Evolutionary conservation across 2,329 filamentous ascomycete genomes (phyloP), one percentile per base, ranked within the genome.

Genomic region (Cercospora berteroae): DNA sequence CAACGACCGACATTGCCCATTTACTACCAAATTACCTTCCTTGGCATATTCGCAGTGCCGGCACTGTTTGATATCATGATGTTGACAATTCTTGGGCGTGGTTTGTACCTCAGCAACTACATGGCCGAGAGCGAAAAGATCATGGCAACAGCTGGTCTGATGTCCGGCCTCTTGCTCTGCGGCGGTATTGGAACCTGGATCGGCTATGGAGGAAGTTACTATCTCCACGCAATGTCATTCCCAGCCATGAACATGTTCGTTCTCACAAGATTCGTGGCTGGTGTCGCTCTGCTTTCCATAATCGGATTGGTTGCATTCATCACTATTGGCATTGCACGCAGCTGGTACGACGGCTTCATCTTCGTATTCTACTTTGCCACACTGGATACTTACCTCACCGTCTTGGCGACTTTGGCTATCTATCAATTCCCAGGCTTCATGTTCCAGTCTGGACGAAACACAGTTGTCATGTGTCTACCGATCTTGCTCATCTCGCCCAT

Each of bases 131-230:
- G 80, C 0, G 79, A 85, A 33, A 81, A 84, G 67, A 79, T 83
- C 31, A 84, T 62, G 42, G 86, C 86, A 1, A 87, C 86, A 0
- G 81, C 83, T 60, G 87, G 85, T 1, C 76, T 89, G 48, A 84
- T 89, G 80, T 84, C 86, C 12, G 84, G 86, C 2, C 70, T 72
- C 12, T 77, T 89, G 12, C 78, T 89, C 25, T 87, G 86, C 7
- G 86, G 87, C 48, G 87, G 84, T 5, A 84, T 88, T 57, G 87
- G 86, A 25, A 87, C 86, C 6, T 89, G 86, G 86, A 87, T 89
- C 48, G 86, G 86, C 6, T 87, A 85, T 65, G 86, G 86, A 29
- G 87, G 87, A 1, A 86, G 85, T 33, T 89, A 88, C 75, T 89
- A 89, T 70, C 81, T 89, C 5, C 80, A 83, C 48, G 84, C 82